A percentile compares a stretch with the other conserved stretches of the same genome.
These are phyloP conservation scores for Metarhizium robertsii DNA, from an alignment of 2,329 filamentous ascomycete species.

Conservation along the genomic window DNA sequence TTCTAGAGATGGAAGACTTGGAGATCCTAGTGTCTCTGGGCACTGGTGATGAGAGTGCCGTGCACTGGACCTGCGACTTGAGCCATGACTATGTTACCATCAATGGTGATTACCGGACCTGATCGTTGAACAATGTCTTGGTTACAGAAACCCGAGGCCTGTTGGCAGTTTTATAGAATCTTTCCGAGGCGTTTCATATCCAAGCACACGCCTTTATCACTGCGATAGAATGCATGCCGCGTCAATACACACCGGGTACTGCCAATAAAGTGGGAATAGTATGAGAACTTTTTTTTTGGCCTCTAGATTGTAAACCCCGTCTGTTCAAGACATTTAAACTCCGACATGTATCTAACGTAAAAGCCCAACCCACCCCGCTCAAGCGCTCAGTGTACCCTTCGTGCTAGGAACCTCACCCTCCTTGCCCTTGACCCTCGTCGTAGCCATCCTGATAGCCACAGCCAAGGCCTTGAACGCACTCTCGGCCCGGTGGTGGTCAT, in stretches of 20 bases:
- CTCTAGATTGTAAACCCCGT: background rate
- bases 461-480: conserved; percentile 96
- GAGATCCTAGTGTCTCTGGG: conserved; percentile 70
- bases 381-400: conserved; percentile 76
- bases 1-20: conserved; percentile 67
- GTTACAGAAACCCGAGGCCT: background rate
- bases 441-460: conserved; percentile 73
- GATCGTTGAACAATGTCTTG: background rate
- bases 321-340: background rate
- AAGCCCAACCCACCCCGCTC: conserved; percentile 9
- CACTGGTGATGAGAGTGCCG: conserved; percentile 57
- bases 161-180: background rate
- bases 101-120: conserved; percentile 61
- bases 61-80: conserved; percentile 81
- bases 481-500: conserved; percentile 94
- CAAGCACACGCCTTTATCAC: no score
- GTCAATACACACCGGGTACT: no score
- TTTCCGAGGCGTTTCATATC: no score
- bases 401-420: conserved; percentile 94
- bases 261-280: no score
- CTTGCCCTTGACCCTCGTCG: conserved; percentile 62
- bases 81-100: conserved; percentile 71
- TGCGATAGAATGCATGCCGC: no score
- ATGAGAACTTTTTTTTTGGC: background rate
- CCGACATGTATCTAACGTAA: conserved; percentile 1